Evolutionary conservation across 2,329 filamentous ascomycete genomes (phyloP).

Genomic region (Aspergillus sojae): DNA sequence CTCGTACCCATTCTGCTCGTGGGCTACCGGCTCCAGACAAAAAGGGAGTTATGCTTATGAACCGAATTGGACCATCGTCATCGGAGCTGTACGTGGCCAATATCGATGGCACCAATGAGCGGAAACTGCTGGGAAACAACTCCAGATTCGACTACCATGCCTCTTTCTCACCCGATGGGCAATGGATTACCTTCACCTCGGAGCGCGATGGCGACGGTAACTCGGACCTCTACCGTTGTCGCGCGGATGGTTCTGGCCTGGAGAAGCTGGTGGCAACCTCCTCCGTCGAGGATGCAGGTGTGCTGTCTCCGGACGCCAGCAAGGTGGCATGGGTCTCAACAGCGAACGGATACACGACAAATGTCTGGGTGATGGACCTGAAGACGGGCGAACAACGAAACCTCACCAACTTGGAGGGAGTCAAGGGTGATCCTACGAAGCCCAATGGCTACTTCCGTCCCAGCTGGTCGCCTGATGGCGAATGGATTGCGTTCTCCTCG

Average conservation of each 20-base stretch:
- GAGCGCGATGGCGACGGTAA: conserved; percentile 46
- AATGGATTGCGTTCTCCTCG: conserved; percentile 47
- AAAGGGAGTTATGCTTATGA: conserved; percentile 35
- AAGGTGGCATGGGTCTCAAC: conserved; percentile 47
- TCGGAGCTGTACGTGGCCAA: conserved; percentile 39
- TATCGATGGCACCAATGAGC: conserved; percentile 44
- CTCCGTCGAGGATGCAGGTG: conserved; percentile 42
- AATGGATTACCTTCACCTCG: conserved; percentile 46
- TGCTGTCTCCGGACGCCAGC: conserved; percentile 43
- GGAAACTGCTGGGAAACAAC: conserved; percentile 32
- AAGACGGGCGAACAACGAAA: conserved; percentile 36
- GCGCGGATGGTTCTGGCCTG: conserved; percentile 39
- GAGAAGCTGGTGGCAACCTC: conserved; percentile 37
- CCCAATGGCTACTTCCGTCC: conserved; percentile 45
- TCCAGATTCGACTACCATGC: conserved; percentile 45
- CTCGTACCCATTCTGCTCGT: neutral
- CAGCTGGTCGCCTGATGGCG: conserved; percentile 45
- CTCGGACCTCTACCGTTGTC: conserved; percentile 45
- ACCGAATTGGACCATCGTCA: conserved; percentile 37
- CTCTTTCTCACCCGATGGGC: conserved; percentile 41
- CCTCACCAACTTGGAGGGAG: conserved; percentile 38
- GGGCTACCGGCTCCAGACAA: conserved; percentile 5
- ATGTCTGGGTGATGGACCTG: conserved; percentile 47
- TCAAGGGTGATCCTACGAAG: conserved; percentile 19
- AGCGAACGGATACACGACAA: conserved; percentile 36